A percentile compares a stretch with the other conserved stretches of the same genome.
phyloP scores from a whole-genome alignment of 164 flowering plant species.

The Cinnamomum micranthum region DNA sequence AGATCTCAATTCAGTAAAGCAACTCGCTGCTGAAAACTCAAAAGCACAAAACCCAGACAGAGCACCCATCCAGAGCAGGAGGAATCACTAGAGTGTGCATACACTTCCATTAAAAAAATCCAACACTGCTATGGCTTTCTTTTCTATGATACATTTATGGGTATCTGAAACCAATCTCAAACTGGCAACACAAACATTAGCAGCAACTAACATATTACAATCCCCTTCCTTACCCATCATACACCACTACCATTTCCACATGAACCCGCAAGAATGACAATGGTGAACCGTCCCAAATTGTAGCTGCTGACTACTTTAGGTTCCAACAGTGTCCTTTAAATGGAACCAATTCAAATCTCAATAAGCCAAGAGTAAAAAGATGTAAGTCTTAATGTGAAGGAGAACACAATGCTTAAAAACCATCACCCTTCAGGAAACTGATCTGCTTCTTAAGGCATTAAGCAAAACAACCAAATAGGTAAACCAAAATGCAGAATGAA shows the following conservation, averaged over 20 bases:
- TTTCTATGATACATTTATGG: neutral
- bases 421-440: neutral
- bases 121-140: neutral
- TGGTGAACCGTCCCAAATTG: neutral
- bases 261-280: neutral
- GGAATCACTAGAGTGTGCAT: neutral
- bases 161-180: neutral
- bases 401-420: neutral
- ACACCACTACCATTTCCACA: neutral
- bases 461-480: neutral
- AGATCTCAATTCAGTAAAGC: conserved; percentile 12
- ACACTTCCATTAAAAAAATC: neutral
- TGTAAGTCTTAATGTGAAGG: neutral
- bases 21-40: neutral
- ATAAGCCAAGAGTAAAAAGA: neutral
- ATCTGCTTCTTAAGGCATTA: neutral
- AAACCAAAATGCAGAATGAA: neutral
- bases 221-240: conserved; percentile 3
- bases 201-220: neutral
- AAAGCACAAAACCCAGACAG: neutral
- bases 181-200: neutral
- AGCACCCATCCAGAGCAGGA: conserved; percentile 1
- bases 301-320: neutral
- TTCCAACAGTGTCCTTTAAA: neutral
- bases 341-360: neutral